Conservation (phyloP, 208 protist species). For the Crithidia thermophila region DNA sequence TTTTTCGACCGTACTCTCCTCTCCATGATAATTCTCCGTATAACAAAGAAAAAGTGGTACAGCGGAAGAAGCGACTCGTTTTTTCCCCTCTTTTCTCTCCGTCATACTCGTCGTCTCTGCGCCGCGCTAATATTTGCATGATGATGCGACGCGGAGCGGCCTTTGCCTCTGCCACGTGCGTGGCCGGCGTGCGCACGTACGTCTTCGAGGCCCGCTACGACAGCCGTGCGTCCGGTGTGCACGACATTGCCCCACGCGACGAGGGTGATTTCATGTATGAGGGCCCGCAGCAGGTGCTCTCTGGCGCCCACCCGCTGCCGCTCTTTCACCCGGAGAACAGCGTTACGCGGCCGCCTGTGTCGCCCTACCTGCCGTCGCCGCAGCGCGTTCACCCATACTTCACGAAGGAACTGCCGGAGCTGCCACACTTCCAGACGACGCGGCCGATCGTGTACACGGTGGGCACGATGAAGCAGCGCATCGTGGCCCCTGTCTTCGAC, state of each 20-base stretch:
- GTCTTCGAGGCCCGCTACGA: slow-evolving; percentile 82
- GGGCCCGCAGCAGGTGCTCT: slow-evolving; percentile 63
- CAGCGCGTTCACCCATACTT: slow-evolving; percentile 91
- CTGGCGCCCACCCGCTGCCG: slow-evolving; percentile 86
- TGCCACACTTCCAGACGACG: slow-evolving; percentile 81
- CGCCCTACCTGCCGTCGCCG: slow-evolving; percentile 88
- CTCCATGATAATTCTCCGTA: neutral
- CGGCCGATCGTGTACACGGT: slow-evolving; percentile 84
- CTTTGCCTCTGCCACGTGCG: neutral
- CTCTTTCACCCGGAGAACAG: slow-evolving; percentile 76
- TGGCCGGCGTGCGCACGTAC: slow-evolving; percentile 6
- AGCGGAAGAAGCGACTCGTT: neutral
- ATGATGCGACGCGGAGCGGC: slow-evolving; percentile 13
- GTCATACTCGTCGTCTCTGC: neutral
- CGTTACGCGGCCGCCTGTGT: slow-evolving; percentile 76
- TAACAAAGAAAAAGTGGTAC: neutral
- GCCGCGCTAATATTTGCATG: neutral
- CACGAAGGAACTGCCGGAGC: slow-evolving; percentile 69
- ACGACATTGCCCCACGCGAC: slow-evolving; percentile 83
- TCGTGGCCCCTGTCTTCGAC: slow-evolving; percentile 86
- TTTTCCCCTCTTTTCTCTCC: no score
- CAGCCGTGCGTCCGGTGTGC: slow-evolving; percentile 70
- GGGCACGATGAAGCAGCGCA: slow-evolving; percentile 87
- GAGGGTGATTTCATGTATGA: slow-evolving; percentile 81
- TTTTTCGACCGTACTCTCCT: neutral